These are phyloP conservation scores for Tuber borchii DNA, from an alignment of 495 filamentous ascomycete species.

Conservation along the genomic window DNA sequence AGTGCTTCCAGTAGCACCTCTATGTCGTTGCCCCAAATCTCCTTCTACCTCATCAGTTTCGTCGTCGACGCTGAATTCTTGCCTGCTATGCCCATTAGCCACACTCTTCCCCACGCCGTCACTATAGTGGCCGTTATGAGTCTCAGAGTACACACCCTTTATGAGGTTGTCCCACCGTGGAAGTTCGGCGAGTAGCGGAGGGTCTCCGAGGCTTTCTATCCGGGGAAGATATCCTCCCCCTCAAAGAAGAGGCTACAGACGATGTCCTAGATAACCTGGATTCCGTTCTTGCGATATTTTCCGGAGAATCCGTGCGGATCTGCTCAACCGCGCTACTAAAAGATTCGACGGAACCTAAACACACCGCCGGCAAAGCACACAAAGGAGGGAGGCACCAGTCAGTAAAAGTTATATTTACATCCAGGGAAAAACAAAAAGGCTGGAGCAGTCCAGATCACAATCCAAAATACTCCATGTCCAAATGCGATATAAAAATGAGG, in stretches of 20 bases:
- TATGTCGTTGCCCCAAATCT: slow-evolving; percentile 43
- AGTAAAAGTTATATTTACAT: slow-evolving; percentile 16
- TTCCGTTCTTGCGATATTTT: slow-evolving; percentile 18
- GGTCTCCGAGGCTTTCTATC: slow-evolving; percentile 36
- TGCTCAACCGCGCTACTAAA: slow-evolving; percentile 29
- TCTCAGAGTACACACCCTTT: slow-evolving; percentile 34
- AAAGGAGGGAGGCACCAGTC: slow-evolving; percentile 21
- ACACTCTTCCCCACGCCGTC: slow-evolving; percentile 18
- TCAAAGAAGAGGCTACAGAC: slow-evolving; percentile 30
- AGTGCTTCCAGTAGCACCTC: slow-evolving; percentile 43
- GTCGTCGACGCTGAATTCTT: slow-evolving; percentile 91
- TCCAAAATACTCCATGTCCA: background rate
- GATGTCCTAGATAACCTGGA: slow-evolving; percentile 34
- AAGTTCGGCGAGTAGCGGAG: slow-evolving; percentile 29
- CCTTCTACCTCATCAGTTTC: slow-evolving; percentile 74
- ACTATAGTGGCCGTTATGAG: slow-evolving; percentile 10
- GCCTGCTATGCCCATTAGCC: slow-evolving; percentile 40
- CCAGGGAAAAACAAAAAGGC: background rate
- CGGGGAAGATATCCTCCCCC: slow-evolving; percentile 25
- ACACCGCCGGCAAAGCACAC: slow-evolving; percentile 15
- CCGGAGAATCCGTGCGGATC: slow-evolving; percentile 17
- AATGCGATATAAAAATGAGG: background rate
- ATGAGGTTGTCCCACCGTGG: slow-evolving; percentile 37
- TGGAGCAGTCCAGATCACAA: background rate
- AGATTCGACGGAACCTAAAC: slow-evolving; percentile 37